Conservation (phyloP, 1,284 basidiomycete genomes). For the Mycena citricolor region DNA sequence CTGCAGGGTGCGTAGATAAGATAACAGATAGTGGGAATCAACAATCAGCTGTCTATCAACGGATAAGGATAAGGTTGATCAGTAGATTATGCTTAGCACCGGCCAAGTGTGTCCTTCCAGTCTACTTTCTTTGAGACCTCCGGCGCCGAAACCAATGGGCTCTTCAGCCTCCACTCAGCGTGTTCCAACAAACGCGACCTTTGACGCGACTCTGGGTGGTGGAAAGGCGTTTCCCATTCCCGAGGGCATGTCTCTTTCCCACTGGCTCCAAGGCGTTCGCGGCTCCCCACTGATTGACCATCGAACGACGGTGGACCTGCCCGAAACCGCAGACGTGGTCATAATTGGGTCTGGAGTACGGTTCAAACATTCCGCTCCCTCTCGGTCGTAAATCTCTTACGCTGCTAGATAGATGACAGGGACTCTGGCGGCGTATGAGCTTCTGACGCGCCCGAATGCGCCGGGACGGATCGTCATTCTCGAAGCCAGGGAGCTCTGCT, state of each 20-base stretch:
- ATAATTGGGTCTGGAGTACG: conserved; percentile 25
- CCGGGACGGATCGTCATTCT: conserved; percentile 23
- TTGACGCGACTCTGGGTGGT: too few relatives aligned
- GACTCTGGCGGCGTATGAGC: conserved; percentile 20
- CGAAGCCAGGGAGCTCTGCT: conserved; percentile 22
- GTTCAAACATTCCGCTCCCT: background rate
- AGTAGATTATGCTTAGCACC: too few relatives aligned
- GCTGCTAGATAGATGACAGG: conserved; percentile 15
- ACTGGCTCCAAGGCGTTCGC: conserved; percentile 28
- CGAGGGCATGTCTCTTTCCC: conserved; percentile 25
- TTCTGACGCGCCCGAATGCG: conserved; percentile 18
- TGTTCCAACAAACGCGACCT: too few relatives aligned
- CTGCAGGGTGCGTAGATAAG: too few relatives aligned
- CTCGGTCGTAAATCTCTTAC: too few relatives aligned
- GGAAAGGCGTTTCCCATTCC: conserved; percentile 17
- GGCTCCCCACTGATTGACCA: conserved; percentile 25
- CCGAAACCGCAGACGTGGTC: conserved; percentile 17
- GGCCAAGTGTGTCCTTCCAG: too few relatives aligned
- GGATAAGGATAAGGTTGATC: too few relatives aligned
- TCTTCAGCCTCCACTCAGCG: too few relatives aligned
- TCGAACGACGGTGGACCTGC: conserved; percentile 14
- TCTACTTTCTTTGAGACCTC: too few relatives aligned
- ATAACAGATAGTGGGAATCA: too few relatives aligned
- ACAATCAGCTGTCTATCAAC: too few relatives aligned
- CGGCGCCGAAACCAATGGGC: too few relatives aligned